These are phyloP conservation scores for Boletellus ananas DNA, from an alignment of 768 basidiomycete species.

Conservation along the genomic window DNA sequence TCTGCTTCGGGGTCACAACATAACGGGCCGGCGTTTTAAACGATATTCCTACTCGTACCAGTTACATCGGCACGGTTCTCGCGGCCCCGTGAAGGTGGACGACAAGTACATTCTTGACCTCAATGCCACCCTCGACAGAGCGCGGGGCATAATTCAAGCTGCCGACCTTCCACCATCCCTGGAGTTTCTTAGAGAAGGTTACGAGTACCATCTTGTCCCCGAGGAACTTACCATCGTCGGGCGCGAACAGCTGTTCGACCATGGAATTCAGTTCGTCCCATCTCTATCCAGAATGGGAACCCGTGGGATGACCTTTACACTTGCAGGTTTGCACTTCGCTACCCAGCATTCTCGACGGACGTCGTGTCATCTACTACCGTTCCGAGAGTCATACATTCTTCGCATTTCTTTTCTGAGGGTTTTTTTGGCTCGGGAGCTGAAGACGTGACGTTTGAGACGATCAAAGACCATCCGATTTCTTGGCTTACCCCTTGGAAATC, in stretches of 20 bases:
- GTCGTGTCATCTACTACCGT: conserved; percentile 9
- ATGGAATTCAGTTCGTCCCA: conserved; percentile 35
- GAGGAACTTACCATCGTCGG: conserved; percentile 37
- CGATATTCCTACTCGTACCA: conserved; percentile 6
- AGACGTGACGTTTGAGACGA: conserved; percentile 24
- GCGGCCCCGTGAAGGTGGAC: conserved; percentile 29
- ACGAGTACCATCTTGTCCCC: conserved; percentile 30
- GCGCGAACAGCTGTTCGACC: conserved; percentile 36
- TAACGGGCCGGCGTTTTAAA: neutral
- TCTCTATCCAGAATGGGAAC: neutral
- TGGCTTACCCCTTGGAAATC: conserved; percentile 40
- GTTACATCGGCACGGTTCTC: conserved; percentile 43
- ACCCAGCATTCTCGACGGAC: conserved; percentile 18
- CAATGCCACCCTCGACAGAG: conserved; percentile 27
- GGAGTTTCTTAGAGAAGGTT: conserved; percentile 37
- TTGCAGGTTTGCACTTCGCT: conserved; percentile 19
- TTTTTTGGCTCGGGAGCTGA: conserved; percentile 34
- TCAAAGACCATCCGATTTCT: conserved; percentile 34
- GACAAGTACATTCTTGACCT: conserved; percentile 30
- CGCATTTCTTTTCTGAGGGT: conserved; percentile 39
- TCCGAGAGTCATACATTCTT: conserved; percentile 36
- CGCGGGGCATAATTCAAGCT: conserved; percentile 20
- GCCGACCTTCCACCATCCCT: conserved; percentile 32
- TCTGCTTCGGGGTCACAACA: no score
- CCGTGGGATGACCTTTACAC: neutral